These are phyloP conservation scores for Aureobasidium subglaciale DNA, from an alignment of 2,329 filamentous ascomycete species.

Conservation along the genomic window DNA sequence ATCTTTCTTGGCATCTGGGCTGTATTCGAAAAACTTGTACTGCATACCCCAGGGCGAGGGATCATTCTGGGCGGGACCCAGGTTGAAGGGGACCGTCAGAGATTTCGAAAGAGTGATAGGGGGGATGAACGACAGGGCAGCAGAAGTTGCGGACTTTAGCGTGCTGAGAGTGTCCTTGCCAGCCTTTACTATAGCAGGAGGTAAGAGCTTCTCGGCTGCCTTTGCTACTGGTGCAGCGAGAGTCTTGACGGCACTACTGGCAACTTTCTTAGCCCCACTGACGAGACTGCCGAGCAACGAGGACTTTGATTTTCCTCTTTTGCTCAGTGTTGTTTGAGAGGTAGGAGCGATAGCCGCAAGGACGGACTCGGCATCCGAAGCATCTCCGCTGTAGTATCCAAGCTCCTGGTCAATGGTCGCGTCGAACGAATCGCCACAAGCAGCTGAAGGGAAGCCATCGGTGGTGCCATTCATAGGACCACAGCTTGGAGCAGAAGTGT, in stretches of 20 bases:
- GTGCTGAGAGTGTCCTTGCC: background rate
- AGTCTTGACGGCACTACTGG: no score
- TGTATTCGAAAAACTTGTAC: conserved; percentile 16
- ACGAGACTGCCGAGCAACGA: background rate
- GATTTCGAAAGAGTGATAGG: conserved; percentile 14
- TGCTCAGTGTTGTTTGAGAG: background rate
- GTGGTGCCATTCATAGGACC: conserved; percentile 2
- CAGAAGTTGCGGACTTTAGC: background rate
- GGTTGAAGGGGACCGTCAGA: conserved; percentile 9
- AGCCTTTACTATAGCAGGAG: background rate
- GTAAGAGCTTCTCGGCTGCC: background rate
- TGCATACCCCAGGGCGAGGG: conserved; percentile 15
- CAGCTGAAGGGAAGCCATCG: conserved; percentile 12
- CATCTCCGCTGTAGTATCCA: conserved; percentile 13
- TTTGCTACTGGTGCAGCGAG: conserved; percentile 1
- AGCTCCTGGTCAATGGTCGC: conserved; percentile 15
- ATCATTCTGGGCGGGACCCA: conserved; percentile 7
- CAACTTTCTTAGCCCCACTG: background rate
- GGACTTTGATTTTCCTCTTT: background rate
- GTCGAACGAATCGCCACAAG: conserved; percentile 16
- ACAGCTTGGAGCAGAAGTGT: conserved; percentile 1
- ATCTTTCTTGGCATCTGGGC: background rate
- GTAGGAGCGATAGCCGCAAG: conserved; percentile 8
- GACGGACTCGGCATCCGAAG: conserved; percentile 2
- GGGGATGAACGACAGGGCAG: conserved; percentile 10